Evolutionary conservation across 805 yeast genomes (phyloP).

Genomic region (Ogataea methanolica): DNA sequence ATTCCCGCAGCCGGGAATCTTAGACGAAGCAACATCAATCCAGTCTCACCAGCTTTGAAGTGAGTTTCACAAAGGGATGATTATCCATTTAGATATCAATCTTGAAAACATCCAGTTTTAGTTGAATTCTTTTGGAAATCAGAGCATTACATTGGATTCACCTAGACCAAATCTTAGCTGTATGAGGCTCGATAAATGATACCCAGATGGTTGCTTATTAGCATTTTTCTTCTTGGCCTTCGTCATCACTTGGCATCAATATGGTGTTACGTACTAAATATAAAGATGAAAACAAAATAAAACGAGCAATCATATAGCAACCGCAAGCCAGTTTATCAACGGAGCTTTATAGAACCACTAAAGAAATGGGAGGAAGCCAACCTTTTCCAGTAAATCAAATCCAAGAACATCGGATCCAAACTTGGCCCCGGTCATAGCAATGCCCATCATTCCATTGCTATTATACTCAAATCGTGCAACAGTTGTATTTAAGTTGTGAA

Average conservation of each 20-base stretch:
- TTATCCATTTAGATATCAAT: slow-evolving; percentile 16
- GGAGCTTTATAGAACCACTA: no score
- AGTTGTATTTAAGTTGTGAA: no score
- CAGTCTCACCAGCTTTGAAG: slow-evolving; percentile 33
- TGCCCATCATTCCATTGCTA: no score
- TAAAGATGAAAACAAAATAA: slow-evolving; percentile 40
- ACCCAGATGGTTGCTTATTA: background rate
- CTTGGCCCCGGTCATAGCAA: no score
- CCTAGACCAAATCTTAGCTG: slow-evolving; percentile 9
- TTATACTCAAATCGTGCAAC: no score
- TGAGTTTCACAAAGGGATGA: slow-evolving; percentile 10
- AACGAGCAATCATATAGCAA: slow-evolving; percentile 37
- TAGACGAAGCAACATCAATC: slow-evolving; percentile 53
- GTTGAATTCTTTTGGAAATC: slow-evolving; percentile 45
- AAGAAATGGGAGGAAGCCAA: background rate
- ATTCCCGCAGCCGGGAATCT: slow-evolving; percentile 42
- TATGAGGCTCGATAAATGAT: background rate
- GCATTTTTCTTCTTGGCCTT: background rate
- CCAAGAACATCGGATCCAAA: no score
- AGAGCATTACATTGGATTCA: slow-evolving; percentile 25
- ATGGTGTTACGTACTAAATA: slow-evolving; percentile 41
- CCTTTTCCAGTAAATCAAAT: no score
- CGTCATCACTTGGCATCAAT: slow-evolving; percentile 2
- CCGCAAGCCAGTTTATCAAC: no score
- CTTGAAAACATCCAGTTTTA: slow-evolving; percentile 39